Percentiles rank a stretch among this genome's conserved stretches.
Conservation (phyloP, 1,139 yeast species). For the Pichia sp. region DNA sequence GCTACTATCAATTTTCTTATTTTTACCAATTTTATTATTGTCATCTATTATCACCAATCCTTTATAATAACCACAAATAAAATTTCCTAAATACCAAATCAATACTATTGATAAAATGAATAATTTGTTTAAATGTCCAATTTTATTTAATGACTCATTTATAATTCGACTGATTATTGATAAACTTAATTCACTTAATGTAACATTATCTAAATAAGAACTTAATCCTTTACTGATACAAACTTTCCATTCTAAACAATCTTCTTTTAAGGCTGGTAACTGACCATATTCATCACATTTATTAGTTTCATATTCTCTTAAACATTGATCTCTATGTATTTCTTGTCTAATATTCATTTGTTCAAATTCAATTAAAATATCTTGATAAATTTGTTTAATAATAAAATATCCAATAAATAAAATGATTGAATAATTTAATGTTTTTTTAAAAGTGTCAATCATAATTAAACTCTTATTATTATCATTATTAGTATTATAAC, state of each 20-base stretch:
- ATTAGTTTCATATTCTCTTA: constrained; percentile 45
- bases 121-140: constrained; percentile 50
- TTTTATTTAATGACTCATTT: constrained; percentile 60
- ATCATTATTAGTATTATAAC: not conserved
- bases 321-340: constrained; percentile 44
- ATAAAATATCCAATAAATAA: constrained; percentile 35
- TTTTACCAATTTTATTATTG: not conserved
- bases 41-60: not conserved
- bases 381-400: constrained; percentile 43
- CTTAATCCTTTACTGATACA: constrained; percentile 51
- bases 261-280: constrained; percentile 53
- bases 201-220: constrained; percentile 13
- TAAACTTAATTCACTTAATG: constrained; percentile 45
- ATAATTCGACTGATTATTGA: constrained; percentile 56
- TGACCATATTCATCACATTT: constrained; percentile 49
- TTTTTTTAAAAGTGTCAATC: constrained; percentile 47
- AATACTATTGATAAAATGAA: constrained; percentile 38
- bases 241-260: constrained; percentile 54
- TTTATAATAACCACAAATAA: constrained; percentile 33
- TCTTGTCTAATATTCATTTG: constrained; percentile 35
- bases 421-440: constrained; percentile 36
- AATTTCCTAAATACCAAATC: constrained; percentile 41
- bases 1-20: too few relatives aligned
- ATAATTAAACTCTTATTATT: not conserved
- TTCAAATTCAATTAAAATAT: constrained; percentile 44